Evolutionary conservation across 805 yeast genomes (phyloP), one percentile per base, ranked within the genome.

Genomic region (Wickerhamiella shivajii): DNA sequence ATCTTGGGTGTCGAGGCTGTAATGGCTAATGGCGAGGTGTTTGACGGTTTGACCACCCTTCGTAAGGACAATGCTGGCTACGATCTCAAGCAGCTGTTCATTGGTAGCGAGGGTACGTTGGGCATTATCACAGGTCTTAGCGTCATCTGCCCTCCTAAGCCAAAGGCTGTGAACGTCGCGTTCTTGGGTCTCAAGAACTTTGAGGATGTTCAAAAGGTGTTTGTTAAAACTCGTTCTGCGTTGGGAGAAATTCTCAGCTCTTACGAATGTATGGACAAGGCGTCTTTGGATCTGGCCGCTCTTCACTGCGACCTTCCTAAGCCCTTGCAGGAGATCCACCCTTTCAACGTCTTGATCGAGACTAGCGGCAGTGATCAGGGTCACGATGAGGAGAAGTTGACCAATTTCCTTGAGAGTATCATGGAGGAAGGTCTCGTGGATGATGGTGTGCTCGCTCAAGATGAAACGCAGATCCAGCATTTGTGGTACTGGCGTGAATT

Each of bases 391-490:
- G 85, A 72, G 43, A 90, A 90, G 57, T 65, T 90, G 37, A 93
- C 83, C 53, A 52, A 67, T 0, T 90, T 90, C 55, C 64, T 90
- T 51, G 97, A 84, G 45, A 61, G 61, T 19, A 77, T 76, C 11
- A 78, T 90, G 83, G 94, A 79, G 55, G 67, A 70, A 19, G 97
- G 77, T 33, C 54, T 74, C 29, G 85, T 90, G 20, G 63, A 66
- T n/a, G 97, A 90, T 55, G 98, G 98, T 50, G 85, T 83, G 25
- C 78, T 90, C 43, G 94, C 98, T 6, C 94, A 84, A 56, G 96
- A 85, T 54, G 95, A 81, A 59, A 65, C 90, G 2, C 97, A 90
- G 57, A 58, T 80, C 39, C 65, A 64, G 40, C 73, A 72, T 36
- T 66, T 90, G 46, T 90, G 98, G 98, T 62, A 74, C 21, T 90